Evolutionary conservation across 164 flowering plant species (phyloP), one percentile per base, ranked within the genome.

Genomic region (Platanus orientalis): DNA sequence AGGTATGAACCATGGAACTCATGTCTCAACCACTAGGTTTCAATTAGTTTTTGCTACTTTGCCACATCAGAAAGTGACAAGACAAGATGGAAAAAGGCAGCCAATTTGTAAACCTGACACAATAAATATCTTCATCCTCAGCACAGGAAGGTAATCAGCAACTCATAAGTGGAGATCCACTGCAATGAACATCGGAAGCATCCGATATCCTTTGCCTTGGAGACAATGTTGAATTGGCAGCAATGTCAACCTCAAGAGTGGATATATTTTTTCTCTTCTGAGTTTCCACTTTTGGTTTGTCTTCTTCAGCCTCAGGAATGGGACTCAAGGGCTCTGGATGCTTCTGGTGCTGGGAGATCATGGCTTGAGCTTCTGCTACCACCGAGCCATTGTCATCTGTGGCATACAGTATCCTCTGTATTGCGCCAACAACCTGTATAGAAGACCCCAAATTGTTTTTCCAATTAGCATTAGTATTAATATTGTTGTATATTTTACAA

Each of bases 191-290:
- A 79, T 90, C 92, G 6, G 87, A 80, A 53, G 83, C 77, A 80
- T 88, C 92, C 16, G 88, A 86, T 2, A 80, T 70, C 80, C 87
- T 84, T 71, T 80, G 97, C 74, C 86, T 86, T 14, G 90, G 92
- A 27, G 97, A 88, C 61, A 83, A 77, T 0, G 80, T 71, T 44
- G 80, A 62, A 52, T 61, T 71, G 51, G 82, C 88, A 39, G 80
- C 90, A 53, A 61, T 78, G 66, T 90, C 90, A 39, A 86, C 79
- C 42, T 88, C 95, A 9, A 63, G 14, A 21, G 79, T 84, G 57
- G 72, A 27, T 20, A 80, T 82, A 32, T 30, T 72, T 53, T 90
- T 90, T 28, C 97, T 82, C 81, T 90, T 90, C 60, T 76, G 90
- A 49, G 71, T 69, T 48, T 86, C 92, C 20, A 64, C 13, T 63